Percentiles rank a stretch among this genome's conserved stretches.
These are phyloP conservation scores for Lasiodiplodia gonubiensis DNA, from an alignment of 2,329 filamentous ascomycete genomes.

Conservation along the genomic window DNA sequence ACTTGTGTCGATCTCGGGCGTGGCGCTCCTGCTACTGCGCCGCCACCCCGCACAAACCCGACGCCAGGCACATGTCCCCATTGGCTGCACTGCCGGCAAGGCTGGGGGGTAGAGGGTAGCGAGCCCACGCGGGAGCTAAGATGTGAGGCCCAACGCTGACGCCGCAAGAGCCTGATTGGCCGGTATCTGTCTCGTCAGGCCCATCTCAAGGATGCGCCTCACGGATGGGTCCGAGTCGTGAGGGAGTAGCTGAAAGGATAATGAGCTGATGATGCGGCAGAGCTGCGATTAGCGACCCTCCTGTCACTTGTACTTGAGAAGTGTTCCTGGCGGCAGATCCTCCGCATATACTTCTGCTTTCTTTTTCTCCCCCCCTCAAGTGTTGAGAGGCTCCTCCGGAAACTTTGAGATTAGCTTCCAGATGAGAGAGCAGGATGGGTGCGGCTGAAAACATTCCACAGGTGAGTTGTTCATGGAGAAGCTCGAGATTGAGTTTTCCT, in stretches of 20 bases:
- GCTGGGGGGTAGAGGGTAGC: not conserved
- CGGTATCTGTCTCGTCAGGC: not conserved
- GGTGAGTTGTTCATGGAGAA: not conserved
- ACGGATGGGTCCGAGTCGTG: not conserved
- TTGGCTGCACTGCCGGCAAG: not conserved
- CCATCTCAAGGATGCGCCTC: not conserved
- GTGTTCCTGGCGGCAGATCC: not conserved
- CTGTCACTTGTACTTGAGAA: not conserved
- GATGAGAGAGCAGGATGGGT: not conserved
- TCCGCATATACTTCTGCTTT: not conserved
- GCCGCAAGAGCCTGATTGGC: not conserved
- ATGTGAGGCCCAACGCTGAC: not conserved
- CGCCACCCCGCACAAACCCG: not conserved
- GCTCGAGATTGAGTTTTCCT: not conserved
- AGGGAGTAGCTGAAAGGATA: not conserved
- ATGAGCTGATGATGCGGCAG: not conserved
- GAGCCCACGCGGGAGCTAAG: not conserved
- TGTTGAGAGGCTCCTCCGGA: not conserved
- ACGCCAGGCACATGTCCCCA: not conserved
- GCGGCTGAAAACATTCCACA: slow-evolving; percentile 3
- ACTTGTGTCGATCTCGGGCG: not conserved
- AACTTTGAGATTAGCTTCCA: not conserved
- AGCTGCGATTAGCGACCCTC: not conserved
- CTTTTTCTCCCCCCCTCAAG: not conserved
- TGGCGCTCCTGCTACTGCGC: not conserved